Evolutionary conservation across 805 yeast species (phyloP).

Genomic region (Suhomyces sp.): DNA sequence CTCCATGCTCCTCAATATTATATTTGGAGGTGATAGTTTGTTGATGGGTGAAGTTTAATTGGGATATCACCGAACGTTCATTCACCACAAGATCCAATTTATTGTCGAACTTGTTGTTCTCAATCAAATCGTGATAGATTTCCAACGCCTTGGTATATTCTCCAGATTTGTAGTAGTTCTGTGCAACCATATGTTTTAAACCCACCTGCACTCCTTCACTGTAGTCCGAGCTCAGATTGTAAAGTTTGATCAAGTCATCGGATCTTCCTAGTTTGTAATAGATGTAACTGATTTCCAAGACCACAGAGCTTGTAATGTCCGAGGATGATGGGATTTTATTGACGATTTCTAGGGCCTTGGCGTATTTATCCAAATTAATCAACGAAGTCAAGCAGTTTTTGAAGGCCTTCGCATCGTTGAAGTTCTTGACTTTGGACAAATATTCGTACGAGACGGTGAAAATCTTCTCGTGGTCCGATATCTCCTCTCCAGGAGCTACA

Average conservation of each 20-base stretch:
- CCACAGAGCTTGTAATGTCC: constrained; percentile 27
- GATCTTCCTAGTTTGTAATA: constrained; percentile 55
- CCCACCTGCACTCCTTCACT: constrained; percentile 26
- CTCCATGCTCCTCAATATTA: not conserved
- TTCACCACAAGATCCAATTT: constrained; percentile 55
- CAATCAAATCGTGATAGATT: constrained; percentile 43
- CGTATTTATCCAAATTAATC: constrained; percentile 57
- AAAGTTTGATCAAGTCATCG: constrained; percentile 21
- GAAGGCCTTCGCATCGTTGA: constrained; percentile 34
- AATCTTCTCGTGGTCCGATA: constrained; percentile 34
- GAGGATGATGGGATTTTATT: constrained; percentile 29
- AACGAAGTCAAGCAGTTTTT: constrained; percentile 52
- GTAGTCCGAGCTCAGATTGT: constrained; percentile 9
- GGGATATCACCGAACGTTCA: constrained; percentile 66
- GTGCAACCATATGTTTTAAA: constrained; percentile 51
- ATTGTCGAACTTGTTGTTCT: constrained; percentile 40
- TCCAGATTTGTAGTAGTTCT: constrained; percentile 50
- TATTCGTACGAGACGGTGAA: constrained; percentile 41
- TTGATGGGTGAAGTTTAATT: constrained; percentile 23
- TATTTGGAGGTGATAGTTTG: not conserved
- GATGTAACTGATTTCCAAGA: constrained; percentile 56
- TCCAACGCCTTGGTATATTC: constrained; percentile 39
- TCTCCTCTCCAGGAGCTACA: constrained; percentile 24
- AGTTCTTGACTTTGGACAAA: constrained; percentile 35
- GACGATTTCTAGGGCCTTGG: constrained; percentile 45